Evolutionary conservation across 2,329 filamentous ascomycete species (phyloP).

Genomic region (Thielaviopsis populi): DNA sequence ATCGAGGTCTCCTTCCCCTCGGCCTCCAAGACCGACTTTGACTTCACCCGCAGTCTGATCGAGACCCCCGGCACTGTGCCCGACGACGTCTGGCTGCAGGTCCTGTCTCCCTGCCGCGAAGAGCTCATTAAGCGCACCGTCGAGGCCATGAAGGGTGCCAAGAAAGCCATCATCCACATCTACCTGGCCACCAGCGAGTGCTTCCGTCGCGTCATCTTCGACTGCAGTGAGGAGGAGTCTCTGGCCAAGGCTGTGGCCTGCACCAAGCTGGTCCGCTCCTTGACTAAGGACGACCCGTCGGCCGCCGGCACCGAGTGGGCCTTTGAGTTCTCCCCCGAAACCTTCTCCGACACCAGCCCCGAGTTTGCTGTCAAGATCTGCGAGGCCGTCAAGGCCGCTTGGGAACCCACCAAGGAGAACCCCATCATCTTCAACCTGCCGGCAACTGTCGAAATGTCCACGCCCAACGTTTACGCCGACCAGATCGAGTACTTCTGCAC

Average conservation of each 20-base stretch:
- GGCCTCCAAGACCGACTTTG: slow-evolving; percentile 87
- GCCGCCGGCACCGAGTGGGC: slow-evolving; percentile 50
- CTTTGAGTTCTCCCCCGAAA: slow-evolving; percentile 74
- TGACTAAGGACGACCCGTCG: slow-evolving; percentile 65
- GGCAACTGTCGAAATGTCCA: slow-evolving; percentile 87
- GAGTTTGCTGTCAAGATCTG: slow-evolving; percentile 75
- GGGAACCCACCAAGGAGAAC: slow-evolving; percentile 64
- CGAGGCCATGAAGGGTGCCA: slow-evolving; percentile 72
- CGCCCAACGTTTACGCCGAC: slow-evolving; percentile 90
- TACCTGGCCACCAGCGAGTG: slow-evolving; percentile 94
- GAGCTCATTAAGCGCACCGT: slow-evolving; percentile 84
- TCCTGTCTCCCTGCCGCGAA: slow-evolving; percentile 79
- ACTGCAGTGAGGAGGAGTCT: slow-evolving; percentile 68
- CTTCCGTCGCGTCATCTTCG: slow-evolving; percentile 84
- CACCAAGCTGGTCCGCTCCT: slow-evolving; percentile 68
- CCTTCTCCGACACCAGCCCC: slow-evolving; percentile 77
- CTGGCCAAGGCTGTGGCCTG: slow-evolving; percentile 72
- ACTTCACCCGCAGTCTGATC: slow-evolving; percentile 71
- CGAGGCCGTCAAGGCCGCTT: slow-evolving; percentile 84
- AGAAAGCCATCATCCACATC: slow-evolving; percentile 88
- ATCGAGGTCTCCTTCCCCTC: slow-evolving; percentile 95
- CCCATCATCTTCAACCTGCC: slow-evolving; percentile 95
- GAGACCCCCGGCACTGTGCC: slow-evolving; percentile 71
- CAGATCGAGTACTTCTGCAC: slow-evolving; percentile 92
- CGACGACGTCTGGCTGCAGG: slow-evolving; percentile 83